Base-by-base conservation (phyloP, 2,329 filamentous ascomycete species). In the Scytalidium sp. region DNA sequence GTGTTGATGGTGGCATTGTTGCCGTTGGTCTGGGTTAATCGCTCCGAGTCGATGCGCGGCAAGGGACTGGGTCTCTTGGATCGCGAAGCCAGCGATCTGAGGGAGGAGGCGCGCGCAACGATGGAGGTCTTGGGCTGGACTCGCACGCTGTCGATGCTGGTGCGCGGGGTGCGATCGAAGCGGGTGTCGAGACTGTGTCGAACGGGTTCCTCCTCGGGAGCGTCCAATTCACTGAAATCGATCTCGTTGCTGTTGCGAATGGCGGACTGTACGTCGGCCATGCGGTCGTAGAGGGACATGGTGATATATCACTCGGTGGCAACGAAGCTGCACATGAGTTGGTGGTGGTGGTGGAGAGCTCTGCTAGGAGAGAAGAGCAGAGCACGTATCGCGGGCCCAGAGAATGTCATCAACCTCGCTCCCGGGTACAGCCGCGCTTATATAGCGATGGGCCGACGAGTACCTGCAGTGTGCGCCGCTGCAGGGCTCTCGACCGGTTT, bases 131-230 rank as follows among this genome's bases (percentile, higher is more conserved):
- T 58, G 44, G 17, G 52, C 48, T 2, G 57, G 56, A 11, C 36
- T 43, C 56, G 56, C 17, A 48, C 50, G 3, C 51, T 54, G 39
- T 60, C 57, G n/a, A 57, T 41, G 53, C 52, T 29, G 54, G 50
- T 8, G 43, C 52, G 3, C 7, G 32, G 32, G 4, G 54, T 54
- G 20, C 52, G 52, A 39, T 60, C 57, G 46, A 60, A 58, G 17
- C 56, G 56, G 52, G 56, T 51, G 43, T 60, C 57, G 39, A 60
- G 53, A 51, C 55, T 58, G 46, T 57, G 56, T 17, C 57, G 57
- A 17, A 39, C 43, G 7, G 52, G 55, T 6, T 36, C 6, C 6
- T 36, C 32, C 11, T 36, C 32, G 32, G 32, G 32, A 15, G 32
- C 11, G 15, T 36, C 32, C 15, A 36, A n/a, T n/a, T 9, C 32